Evolutionary conservation across 495 filamentous ascomycete species (phyloP), one percentile per base, ranked within the genome.

Genomic region (Xylaria flabelliformis): DNA sequence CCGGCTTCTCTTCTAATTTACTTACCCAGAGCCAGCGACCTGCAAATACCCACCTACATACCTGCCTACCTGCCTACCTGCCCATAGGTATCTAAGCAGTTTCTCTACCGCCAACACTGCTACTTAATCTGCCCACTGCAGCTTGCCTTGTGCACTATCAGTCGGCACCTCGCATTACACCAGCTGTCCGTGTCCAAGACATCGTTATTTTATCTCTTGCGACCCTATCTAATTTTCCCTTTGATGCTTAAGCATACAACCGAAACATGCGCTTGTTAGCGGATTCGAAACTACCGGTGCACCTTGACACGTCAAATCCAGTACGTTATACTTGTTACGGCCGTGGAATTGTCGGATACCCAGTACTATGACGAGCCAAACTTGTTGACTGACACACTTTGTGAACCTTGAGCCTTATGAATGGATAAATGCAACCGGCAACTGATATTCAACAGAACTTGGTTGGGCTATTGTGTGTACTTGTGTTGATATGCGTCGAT

Each of bases 1-100:
- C 3, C 39, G 10, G 26, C 15, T 32, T 9, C 46, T 9, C 32
- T 46, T 29, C 24, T 26, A 7, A 26, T 19, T 34, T 29, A 29
- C 26, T 29, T 29, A n/a, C 62, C 7, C 24, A 34, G 24, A 24
- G 15, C 21, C 42, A 46, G 26, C 24, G 32, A 12, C 41, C 62
- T 34, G 19, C 26, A 50, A 64, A 32, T 63, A 63, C 21, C 10
- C 44, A 42, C 39, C 61, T n/a, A n/a, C n/a, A 32, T 63, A 63
- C 21, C 10, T 44, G 26, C 39, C 61, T n/a, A n/a, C n/a, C n/a
- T n/a, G n/a, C n/a, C n/a, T 64, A 44, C 21, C 61, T 64, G 3
- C 51, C 17, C 17, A 3, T 19, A 48, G n/a, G 0, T 51, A 36
- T 34, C 4, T 36, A 21, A 0, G 50, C 21, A 51, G 48, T 21